Conservation (phyloP, 257 asterid genomes). For the Scutellaria minor region DNA sequence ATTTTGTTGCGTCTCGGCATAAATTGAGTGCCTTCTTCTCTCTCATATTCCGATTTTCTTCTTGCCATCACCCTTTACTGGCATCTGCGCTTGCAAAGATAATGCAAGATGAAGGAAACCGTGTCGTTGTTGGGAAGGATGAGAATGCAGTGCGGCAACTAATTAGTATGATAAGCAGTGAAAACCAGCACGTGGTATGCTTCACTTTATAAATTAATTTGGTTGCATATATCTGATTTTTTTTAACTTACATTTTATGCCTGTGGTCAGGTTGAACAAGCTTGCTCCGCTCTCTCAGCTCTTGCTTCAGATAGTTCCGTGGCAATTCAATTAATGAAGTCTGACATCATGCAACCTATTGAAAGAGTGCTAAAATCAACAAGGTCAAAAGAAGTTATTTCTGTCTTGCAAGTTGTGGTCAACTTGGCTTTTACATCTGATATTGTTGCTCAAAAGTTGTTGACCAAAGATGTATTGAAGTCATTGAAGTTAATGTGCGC, state of each 20-base stretch:
- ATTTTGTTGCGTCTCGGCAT: slow-evolving; percentile 92
- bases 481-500: slow-evolving; percentile 82
- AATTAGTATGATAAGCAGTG: slow-evolving; percentile 99
- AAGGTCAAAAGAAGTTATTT: slow-evolving; percentile 75
- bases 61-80: slow-evolving; percentile 97
- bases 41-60: slow-evolving; percentile 97
- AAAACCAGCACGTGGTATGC: slow-evolving; percentile 95
- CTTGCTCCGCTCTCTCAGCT: slow-evolving; percentile 92
- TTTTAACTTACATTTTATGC: slow-evolving; percentile 36
- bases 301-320: slow-evolving; percentile 91
- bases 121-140: slow-evolving; percentile 94
- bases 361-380: slow-evolving; percentile 86
- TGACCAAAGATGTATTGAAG: slow-evolving; percentile 84
- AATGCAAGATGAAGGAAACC: slow-evolving; percentile 95
- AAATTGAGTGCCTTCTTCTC: slow-evolving; percentile 98
- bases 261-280: slow-evolving; percentile 86
- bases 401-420: slow-evolving; percentile 91
- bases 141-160: slow-evolving; percentile 98
- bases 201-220: slow-evolving; percentile 25
- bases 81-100: slow-evolving; percentile 98
- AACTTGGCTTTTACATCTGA: slow-evolving; percentile 89
- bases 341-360: slow-evolving; percentile 96
- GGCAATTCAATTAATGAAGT: slow-evolving; percentile 91
- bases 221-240: slow-evolving; percentile 25
- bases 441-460: slow-evolving; percentile 83